Evolutionary conservation across 2,329 filamentous ascomycete species (phyloP), one percentile per base, ranked within the genome.

Genomic region (Colletotrichum chlorophyti): DNA sequence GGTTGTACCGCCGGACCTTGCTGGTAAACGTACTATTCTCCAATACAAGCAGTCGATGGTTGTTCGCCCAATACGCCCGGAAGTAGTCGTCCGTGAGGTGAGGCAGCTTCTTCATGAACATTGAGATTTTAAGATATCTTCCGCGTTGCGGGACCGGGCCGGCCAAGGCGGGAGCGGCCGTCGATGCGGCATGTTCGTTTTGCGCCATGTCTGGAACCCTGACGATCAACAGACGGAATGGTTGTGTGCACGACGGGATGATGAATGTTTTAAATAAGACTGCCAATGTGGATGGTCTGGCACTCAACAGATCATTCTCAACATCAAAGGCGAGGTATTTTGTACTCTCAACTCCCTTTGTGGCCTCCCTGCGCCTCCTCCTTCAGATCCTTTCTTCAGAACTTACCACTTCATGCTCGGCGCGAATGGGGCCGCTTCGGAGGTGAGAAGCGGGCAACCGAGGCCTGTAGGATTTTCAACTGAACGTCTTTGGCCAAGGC

Each of bases 71-170:
- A 38, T 69, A 68, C 29, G 63, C 55, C 32, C 67, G 66, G 51
- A 70, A 70, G 42, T 69, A 67, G 11, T 70, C 68, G 42, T 69
- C 65, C 21, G 63, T 65, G 41, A 70, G 61, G 37, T 66, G 51
- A 21, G 67, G 65, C 37, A 67, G 66, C 45, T 70, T 70, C 21
- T 65, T 65, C 11, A 70, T 47, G 43, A 58, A 68, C 6, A 70
- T 57, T 17, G 64, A 64, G 7, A 70, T 58, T 43, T 65, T 65
- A 45, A 67, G 53, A 48, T 63, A 64, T 53, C 52, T 61, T 11
- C 43, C 63, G 1, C 53, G 54, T 32, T 45, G 58, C 4, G 59
- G 63, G 7, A 32, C 34, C 5, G 58, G 48, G 31, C 63, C 63
- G 3, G 46, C 29, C 24, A 32, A 14, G 41, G 15, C 21, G 27